Base-by-base conservation (phyloP, 352 stramenopile genomes). In the Phytophthora fragariaefolia region DNA sequence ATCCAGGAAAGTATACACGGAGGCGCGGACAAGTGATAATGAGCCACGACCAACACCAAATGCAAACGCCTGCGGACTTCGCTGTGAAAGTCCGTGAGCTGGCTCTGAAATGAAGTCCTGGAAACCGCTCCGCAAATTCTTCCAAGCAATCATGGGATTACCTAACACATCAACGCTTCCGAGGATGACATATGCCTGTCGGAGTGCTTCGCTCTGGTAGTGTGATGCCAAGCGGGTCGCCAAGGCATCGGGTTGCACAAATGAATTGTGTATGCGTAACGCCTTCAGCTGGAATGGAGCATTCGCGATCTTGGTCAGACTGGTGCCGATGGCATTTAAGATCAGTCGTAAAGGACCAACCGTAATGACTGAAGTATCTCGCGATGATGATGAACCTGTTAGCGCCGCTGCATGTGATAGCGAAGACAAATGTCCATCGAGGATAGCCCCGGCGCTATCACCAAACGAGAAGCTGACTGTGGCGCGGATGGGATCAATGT, bases 91-190 rank as follows among this genome's bases (percentile, higher is more conserved):
- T 7, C 89, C 89, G 50, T 93, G 82, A 4, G 86, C 79, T 32
- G 89, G 89, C 36, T 96, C 87, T 9, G 82, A 87, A 32, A 96
- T 83, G 43, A 96, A 96, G 27, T 95, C 82, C 34, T 89, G 80
- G 55, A 96, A 91, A 2, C 89, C 89, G 34, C 75, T 81, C 50
- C 82, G 83, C 34, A 96, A 34, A 46, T 96, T 96, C 36, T 89
- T 86, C 89, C 89, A 96, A 40, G 87, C 89, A 55, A 95, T 88
- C 80, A 96, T 92, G 10, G 89, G 89, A 59, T 96, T 96, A 42
- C 89, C 89, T 5, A 96, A 73, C 15, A 96, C 87, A 43, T 96
- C 89, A 24, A 96, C 89, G 70, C 86, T 95, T 28, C 89, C 89
- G 1, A 96, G 65, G 38, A 96, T 93, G 28, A 96, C 86, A 45